These are phyloP conservation scores for Colletotrichum viniferum DNA, from an alignment of 2,329 filamentous ascomycete species.

Conservation along the genomic window DNA sequence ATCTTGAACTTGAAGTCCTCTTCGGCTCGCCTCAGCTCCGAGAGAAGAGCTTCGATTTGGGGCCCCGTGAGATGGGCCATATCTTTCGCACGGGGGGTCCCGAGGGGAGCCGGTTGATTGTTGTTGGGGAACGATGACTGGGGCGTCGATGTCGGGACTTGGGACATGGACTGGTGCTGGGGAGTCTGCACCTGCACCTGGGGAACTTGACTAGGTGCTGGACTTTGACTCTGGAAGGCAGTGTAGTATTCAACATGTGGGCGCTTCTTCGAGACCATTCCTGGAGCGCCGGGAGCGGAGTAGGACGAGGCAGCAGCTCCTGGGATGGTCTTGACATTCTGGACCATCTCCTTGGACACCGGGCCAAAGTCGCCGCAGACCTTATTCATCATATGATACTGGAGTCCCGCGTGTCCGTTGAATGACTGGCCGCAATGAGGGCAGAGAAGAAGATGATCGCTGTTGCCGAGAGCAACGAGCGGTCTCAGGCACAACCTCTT, in stretches of 20 bases:
- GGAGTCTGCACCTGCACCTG: background rate
- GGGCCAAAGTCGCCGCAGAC: constrained; percentile 50
- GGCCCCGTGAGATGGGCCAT: constrained; percentile 1
- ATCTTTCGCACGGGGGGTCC: background rate
- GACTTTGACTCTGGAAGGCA: background rate
- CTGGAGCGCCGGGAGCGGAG: background rate
- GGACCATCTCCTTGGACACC: background rate
- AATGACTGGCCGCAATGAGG: constrained; percentile 52
- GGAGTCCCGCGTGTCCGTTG: constrained; percentile 40
- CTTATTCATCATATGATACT: constrained; percentile 48
- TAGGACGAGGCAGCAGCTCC: background rate
- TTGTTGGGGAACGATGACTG: background rate
- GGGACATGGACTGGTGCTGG: background rate
- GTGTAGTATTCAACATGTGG: background rate
- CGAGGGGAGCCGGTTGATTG: background rate
- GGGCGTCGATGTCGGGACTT: background rate
- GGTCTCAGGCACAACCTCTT: constrained; percentile 37
- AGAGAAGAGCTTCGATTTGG: constrained; percentile 28
- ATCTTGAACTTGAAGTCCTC: constrained; percentile 9
- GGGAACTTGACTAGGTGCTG: background rate
- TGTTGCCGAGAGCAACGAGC: background rate
- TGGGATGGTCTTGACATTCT: background rate
- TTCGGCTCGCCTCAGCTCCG: constrained; percentile 43
- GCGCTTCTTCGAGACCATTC: background rate
- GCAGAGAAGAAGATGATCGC: constrained; percentile 36